These are phyloP conservation scores for Sclerotinia trifoliorum DNA, from an alignment of 2,329 filamentous ascomycete species.

Conservation along the genomic window DNA sequence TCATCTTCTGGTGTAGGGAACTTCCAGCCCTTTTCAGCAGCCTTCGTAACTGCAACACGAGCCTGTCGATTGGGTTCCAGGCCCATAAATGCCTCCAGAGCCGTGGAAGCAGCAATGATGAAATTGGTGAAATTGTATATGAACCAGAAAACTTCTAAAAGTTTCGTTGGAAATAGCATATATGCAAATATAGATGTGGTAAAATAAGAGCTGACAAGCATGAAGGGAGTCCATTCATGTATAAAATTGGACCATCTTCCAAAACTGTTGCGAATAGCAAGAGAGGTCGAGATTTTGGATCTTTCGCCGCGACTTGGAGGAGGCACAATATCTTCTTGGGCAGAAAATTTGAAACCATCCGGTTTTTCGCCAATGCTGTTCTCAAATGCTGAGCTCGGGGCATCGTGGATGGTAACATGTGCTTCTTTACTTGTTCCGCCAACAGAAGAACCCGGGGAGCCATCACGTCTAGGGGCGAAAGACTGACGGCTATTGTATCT, in stretches of 20 bases:
- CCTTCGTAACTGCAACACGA: constrained; percentile 41
- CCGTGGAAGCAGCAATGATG: constrained; percentile 45
- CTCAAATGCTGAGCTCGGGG: background rate
- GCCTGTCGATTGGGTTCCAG: constrained; percentile 42
- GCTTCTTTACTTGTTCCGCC: background rate
- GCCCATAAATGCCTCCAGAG: constrained; percentile 45
- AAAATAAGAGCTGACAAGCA: constrained; percentile 44
- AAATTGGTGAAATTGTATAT: constrained; percentile 47
- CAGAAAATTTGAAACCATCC: background rate
- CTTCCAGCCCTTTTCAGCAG: constrained; percentile 43
- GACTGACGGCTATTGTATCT: background rate
- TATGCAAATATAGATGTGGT: constrained; percentile 45
- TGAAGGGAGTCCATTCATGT: constrained; percentile 44
- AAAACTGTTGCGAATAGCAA: constrained; percentile 5
- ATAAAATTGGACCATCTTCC: constrained; percentile 16
- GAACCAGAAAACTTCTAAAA: constrained; percentile 47
- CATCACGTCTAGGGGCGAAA: background rate
- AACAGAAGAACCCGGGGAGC: background rate
- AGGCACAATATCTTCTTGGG: constrained; percentile 6
- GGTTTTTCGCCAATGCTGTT: background rate
- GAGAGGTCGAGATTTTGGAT: background rate
- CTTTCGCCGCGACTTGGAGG: background rate
- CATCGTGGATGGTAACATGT: constrained; percentile 7
- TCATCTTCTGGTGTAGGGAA: constrained; percentile 45
- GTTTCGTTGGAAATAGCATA: constrained; percentile 41